Base-by-base conservation (phyloP, 2,329 filamentous ascomycete species). In the Sclerotinia minor region DNA sequence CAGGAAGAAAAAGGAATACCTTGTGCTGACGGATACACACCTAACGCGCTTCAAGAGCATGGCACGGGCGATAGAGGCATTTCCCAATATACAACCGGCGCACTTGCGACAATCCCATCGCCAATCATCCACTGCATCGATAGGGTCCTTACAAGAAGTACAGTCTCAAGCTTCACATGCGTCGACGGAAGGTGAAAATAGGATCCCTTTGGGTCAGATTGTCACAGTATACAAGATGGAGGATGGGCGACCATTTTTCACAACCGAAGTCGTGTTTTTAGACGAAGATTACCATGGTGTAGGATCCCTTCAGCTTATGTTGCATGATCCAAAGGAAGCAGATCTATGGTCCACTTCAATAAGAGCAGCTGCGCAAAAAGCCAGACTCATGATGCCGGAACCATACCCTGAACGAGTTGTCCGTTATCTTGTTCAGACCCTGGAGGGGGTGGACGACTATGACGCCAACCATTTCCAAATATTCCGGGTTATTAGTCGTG, bases 1-100 rank as follows among this genome's bases (percentile, higher is more conserved):
- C 78, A 82, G 88, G 76, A 90, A 90, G 79, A 90, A 88, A 79
- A 89, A 84, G 77, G 88, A 91, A 76, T 92, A 89, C 73, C 79
- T 92, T 66, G 89, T 91, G 19, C 80, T 92, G 71, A 92, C 88
- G 8, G 89, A 91, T 71, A 85, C 83, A 7, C 87, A 91, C 76
- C 79, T 92, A 67, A 79, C 91, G 66, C 83, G 89, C 17, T 91
- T 89, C 80, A 90, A 91, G 77, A 89, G 81, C 73, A 87, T 90
- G 72, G 79, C 81, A 55, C 89, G 89, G 76, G 89, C 89, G 17
- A 81, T 83, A 38, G 89, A 91, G 68, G 80, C 82, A 50, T 91
- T 91, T 72, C 82, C 84, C 57, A 80, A 78, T 6, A 83, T 86
- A 64, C 80, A 81, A 78, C 78, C 64, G 76, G 78, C 70, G 72